Evolutionary conservation across 2,329 filamentous ascomycete species (phyloP), one percentile per base, ranked within the genome.

Genomic region (Xylariaceae sp.): DNA sequence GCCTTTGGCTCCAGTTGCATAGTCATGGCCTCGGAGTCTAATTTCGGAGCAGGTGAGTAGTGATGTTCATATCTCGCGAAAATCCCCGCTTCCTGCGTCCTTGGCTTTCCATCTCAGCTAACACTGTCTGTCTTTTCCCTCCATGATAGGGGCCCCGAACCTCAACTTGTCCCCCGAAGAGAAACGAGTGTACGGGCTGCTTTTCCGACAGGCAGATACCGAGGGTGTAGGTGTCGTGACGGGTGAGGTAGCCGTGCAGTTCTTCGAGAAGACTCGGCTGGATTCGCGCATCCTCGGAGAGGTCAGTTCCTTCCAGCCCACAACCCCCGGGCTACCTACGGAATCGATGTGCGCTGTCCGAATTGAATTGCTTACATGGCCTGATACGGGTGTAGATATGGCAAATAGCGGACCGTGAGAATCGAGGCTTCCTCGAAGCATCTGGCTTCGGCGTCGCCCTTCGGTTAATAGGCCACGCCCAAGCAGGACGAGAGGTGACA

Each of bases 321-420:
- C 9, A n/a, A n/a, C 21, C 21, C 11, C 21, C 21, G 7, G 21
- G 7, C 21, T 24, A 24, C 21, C 21, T 24, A 6, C 21, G 11
- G 7, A 24, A 7, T 24, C 21, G 21, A 24, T 24, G 11, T 11
- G 7, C 11, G 6, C 6, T 11, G 21, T 6, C 7, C 21, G 6
- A 6, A 11, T 24, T 7, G 6, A 11, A 24, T 24, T 24, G 21
- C 60, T 63, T 44, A 67, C 51, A 32, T 38, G 30, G 6, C 7
- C 21, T 24, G 11, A 24, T 24, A 13, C 18, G 12, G 9, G 16
- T 49, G 43, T 64, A 95, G 85, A 97, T 98, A 74, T 98, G 92
- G 92, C 90, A 97, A 68, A 92, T 98, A 62, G 90, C 92, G 52
- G 92, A 98, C 68, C 88, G 79, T 51, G 90, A 97, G 69, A 98